Evolutionary conservation across 345 rosid genomes (phyloP).

Genomic region (Lumnitzera littorea): DNA sequence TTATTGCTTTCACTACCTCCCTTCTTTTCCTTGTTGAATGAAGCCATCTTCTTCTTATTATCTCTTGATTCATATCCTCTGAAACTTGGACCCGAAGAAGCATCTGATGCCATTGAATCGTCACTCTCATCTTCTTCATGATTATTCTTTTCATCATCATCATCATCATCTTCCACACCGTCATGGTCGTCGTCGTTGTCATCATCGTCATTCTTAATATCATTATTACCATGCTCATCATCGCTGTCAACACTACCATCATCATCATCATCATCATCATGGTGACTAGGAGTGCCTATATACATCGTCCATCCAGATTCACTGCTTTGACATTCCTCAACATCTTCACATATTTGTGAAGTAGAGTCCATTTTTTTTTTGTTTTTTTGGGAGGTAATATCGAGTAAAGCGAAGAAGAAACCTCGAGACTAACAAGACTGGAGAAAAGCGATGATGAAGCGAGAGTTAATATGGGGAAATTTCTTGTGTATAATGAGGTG

Average conservation of each 20-base stretch:
- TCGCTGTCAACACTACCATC: not conserved
- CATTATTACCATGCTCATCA: not conserved
- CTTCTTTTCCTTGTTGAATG: not conserved
- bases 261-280: slow-evolving; percentile 1
- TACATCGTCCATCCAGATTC: slow-evolving; percentile 7
- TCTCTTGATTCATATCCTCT: slow-evolving; percentile 10
- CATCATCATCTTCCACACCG: slow-evolving; percentile 5
- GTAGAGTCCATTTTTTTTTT: no score
- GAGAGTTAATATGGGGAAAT: no score
- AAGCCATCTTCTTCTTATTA: not conserved
- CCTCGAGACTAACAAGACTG: no score
- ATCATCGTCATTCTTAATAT: slow-evolving; percentile 6
- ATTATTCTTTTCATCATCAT: slow-evolving; percentile 6
- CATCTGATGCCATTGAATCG: slow-evolving; percentile 72
- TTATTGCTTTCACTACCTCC: slow-evolving; percentile 13
- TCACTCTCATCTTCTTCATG: slow-evolving; percentile 15
- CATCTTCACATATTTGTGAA: not conserved
- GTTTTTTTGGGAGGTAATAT: no score
- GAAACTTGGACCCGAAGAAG: slow-evolving; percentile 53
- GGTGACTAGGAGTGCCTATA: slow-evolving; percentile 5
- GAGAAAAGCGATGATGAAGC: no score
- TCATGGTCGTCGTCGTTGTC: slow-evolving; percentile 13
- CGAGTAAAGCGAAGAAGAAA: no score
- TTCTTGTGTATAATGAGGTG: no score
- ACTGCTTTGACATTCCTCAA: slow-evolving; percentile 3